These are phyloP conservation scores for Colletotrichum aenigma DNA, from an alignment of 2,329 filamentous ascomycete genomes.

Conservation along the genomic window DNA sequence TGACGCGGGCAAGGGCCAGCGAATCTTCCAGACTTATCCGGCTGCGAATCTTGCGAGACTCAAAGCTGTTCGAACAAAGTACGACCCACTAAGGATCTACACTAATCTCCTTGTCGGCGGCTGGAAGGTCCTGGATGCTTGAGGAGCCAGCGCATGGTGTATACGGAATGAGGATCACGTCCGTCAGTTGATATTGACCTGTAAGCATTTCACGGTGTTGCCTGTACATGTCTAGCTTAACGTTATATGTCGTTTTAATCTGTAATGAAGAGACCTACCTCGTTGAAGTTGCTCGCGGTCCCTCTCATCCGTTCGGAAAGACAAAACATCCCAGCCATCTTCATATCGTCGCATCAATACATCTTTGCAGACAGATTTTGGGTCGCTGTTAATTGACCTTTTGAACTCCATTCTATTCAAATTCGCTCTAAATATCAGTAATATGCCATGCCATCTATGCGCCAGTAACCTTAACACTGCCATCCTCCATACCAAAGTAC, in stretches of 20 bases:
- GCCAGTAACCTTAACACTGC: slow-evolving; percentile 59
- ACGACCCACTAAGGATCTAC: slow-evolving; percentile 13
- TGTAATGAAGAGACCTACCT: not conserved
- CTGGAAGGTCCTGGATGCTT: slow-evolving; percentile 14
- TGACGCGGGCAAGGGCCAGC: slow-evolving; percentile 46
- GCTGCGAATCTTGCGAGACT: slow-evolving; percentile 3
- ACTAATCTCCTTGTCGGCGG: slow-evolving; percentile 11
- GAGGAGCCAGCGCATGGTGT: not conserved
- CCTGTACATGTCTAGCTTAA: not conserved
- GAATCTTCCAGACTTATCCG: slow-evolving; percentile 20
- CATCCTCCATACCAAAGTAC: slow-evolving; percentile 92
- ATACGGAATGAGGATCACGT: not conserved
- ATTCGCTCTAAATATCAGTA: not conserved
- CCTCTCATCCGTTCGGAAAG: not conserved
- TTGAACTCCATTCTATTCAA: not conserved
- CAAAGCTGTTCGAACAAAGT: slow-evolving; percentile 13
- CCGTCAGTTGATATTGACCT: too few relatives aligned
- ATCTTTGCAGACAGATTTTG: not conserved
- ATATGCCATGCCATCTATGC: not conserved
- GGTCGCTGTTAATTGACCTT: not conserved
- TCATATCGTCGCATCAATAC: not conserved
- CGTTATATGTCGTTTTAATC: not conserved
- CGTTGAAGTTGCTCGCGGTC: not conserved
- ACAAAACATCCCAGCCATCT: not conserved
- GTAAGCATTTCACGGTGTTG: not conserved